Evolutionary conservation across 306 rosid genomes (phyloP), one percentile per base, ranked within the genome.

Genomic region (Rosa rugosa): DNA sequence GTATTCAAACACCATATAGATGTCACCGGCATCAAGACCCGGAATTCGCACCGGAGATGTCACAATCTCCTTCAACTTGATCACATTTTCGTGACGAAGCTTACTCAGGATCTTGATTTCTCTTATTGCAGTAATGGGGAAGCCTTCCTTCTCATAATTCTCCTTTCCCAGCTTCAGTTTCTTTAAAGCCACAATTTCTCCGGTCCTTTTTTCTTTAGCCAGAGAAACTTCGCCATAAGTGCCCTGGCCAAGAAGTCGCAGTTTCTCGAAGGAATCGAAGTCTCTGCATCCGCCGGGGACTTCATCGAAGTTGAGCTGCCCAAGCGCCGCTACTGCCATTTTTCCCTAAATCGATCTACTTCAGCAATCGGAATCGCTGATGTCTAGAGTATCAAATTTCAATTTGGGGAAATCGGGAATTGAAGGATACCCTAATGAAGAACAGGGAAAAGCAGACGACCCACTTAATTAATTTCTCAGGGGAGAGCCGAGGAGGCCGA

Each of bases 1-100:
- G 80, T 86, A 86, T 69, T 86, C 89, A 40, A 86, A 86, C 38
- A 86, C 89, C 89, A 86, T 79, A 74, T 81, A 86, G 75, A 86
- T 84, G 57, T 83, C 89, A 62, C 87, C 87, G 63, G 79, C 79
- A 62, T 83, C 89, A 44, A 78, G 85, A 69, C 78, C 76, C 78
- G 38, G 23, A 27, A 3, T 11, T 65, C 13, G 18, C 20, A 34
- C 36, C 57, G 89, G 87, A 68, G 87, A 84, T 16, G 84, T 84
- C 59, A 84, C 84, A 22, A 84, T 84, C 82, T 84, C 87, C 77
- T 84, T 84, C 80, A 84, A 42, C 13, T 84, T 84, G 50, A 84
- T 80, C 27, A 84, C 82, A 41, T 84, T 80, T 20, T 84, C 82
- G 69, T 84, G 87, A 67, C 62, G 84, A 66, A 84, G 82, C 80